Evolutionary conservation across 257 asterid species (phyloP), one percentile per base, ranked within the genome.

Genomic region (Nyctanthes arbortristis): DNA sequence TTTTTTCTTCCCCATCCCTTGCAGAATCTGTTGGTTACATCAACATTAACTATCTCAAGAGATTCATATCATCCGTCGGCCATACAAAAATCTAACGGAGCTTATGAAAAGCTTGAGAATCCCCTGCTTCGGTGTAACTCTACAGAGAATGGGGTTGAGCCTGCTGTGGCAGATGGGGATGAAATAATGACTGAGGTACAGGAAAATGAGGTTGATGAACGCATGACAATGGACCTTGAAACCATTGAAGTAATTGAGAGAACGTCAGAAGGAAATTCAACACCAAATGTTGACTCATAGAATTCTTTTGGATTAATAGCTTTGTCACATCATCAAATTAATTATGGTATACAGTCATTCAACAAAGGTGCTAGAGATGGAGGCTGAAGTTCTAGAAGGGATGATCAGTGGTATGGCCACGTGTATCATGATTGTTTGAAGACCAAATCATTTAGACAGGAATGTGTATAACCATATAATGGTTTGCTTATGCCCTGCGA

Each of bases 111-210:
- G 56, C 52, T 70, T n/a, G 78, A 62, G 49, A 64, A 36, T 24
- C 62, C 79, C 47, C 78, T 33, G 47, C 70, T 78, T 4, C 77
- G 35, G 66, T 67, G 71, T 47, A 67, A 45, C 27, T 32, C 71
- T 14, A 78, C 69, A 5, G 82, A 84, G 69, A 88, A 87, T 61
- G 96, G 97, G 24, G 85, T 81, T 5, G 82, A 84, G 63, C 76
- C 83, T 25, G 37, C 80, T 2, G 67, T 70, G 22, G 86, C 78
- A 52, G 89, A 87, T 74, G 77, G 73, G 29, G 97, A 92, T 80
- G 97, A 86, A 79, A 77, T 92, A 77, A 92, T 92, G 96, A 73
- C 85, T 0, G 98, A 92, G 69, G 97, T 84, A 22, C 90, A 84
- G 70, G 93, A 84, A 75, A 68, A 86, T 2, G 91, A 78, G 69